Base-by-base conservation (phyloP, 129 eudicot genomes). In the Rutidosis leptorrhynchoides region DNA sequence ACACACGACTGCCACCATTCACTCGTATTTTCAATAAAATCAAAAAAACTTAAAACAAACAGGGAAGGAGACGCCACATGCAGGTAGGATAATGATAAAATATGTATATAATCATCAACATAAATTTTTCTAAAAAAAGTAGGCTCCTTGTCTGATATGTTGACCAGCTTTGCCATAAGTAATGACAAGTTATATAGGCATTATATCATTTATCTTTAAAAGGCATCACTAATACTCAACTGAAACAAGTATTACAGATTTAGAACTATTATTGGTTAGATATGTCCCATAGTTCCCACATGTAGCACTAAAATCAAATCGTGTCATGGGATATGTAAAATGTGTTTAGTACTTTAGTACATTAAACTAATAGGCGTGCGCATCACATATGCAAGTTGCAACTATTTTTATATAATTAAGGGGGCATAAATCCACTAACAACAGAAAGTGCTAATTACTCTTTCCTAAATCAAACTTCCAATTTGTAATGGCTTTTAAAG, bases 131-230 rank as follows among this genome's bases (percentile, higher is more conserved):
- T 37, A 6, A 19, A 21, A 19, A 53, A 15, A 21, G 58, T 53
- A 53, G 58, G 28, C 27, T 53, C 27, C 58, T 53, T 19, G 15
- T 53, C 10, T 53, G 27, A 53, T 53, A 22, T 53, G 26, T 53
- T 9, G 59, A 53, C 59, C 59, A 23, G 9, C 26, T 53, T 53
- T 53, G 27, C 59, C 16, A 53, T 53, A 53, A 53, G 58, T 21
- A 53, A 53, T 53, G 58, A 5, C 29, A 53, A 22, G 16, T 53
- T 22, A 53, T 21, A 20, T 22, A 22, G 15, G 59, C 6, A 20
- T 22, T 11, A 53, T 53, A 53, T 21, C 2, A 2, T 53, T 20
- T 20, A 6, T n/a, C 27, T 22, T 53, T 53, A 5, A 53, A 53
- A 53, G 59, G 27, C 59, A 53, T 22, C 27, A 54, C 12, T 53